A percentile compares a stretch with the other conserved stretches of the same genome.
These are phyloP conservation scores for Evernia prunastri DNA, from an alignment of 495 filamentous ascomycete species.

Conservation along the genomic window DNA sequence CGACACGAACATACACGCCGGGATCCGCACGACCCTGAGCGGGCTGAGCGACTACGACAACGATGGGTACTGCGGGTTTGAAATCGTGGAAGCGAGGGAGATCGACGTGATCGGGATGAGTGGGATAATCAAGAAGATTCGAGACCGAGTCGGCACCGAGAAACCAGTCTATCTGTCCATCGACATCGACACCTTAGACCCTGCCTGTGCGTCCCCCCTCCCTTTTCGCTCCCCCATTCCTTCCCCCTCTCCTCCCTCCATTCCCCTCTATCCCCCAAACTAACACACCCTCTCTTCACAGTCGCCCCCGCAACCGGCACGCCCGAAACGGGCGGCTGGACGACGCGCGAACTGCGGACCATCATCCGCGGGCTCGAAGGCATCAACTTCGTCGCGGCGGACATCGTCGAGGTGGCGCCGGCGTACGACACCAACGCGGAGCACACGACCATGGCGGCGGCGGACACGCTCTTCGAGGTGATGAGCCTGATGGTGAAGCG, in stretches of 20 bases:
- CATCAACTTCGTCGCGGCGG: conserved; percentile 69
- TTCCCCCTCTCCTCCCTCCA: not conserved
- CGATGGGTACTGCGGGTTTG: conserved; percentile 77
- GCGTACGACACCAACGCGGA: conserved; percentile 65
- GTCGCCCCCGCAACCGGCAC: conserved; percentile 80
- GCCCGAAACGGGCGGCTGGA: conserved; percentile 82
- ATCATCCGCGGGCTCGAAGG: conserved; percentile 68
- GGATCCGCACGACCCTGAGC: conserved; percentile 71
- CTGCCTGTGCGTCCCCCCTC: conserved; percentile 53
- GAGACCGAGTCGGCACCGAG: conserved; percentile 62
- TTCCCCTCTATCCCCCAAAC: not conserved
- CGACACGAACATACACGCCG: conserved; percentile 78
- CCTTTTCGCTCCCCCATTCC: conserved; percentile 11
- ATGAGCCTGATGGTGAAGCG: conserved; percentile 62
- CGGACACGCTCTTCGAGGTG: conserved; percentile 60
- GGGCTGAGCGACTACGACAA: conserved; percentile 71
- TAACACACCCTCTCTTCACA: conserved; percentile 21
- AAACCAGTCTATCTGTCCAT: conserved; percentile 78
- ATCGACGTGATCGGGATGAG: conserved; percentile 67
- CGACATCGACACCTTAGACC: conserved; percentile 84
- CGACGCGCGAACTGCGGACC: conserved; percentile 67
- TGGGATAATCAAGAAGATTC: conserved; percentile 70
- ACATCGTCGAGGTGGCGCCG: conserved; percentile 71
- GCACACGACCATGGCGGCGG: conserved; percentile 61
- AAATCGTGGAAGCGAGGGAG: conserved; percentile 73